phyloP scores from a whole-genome alignment of 306 rosid species.

The Fagus crenata region DNA sequence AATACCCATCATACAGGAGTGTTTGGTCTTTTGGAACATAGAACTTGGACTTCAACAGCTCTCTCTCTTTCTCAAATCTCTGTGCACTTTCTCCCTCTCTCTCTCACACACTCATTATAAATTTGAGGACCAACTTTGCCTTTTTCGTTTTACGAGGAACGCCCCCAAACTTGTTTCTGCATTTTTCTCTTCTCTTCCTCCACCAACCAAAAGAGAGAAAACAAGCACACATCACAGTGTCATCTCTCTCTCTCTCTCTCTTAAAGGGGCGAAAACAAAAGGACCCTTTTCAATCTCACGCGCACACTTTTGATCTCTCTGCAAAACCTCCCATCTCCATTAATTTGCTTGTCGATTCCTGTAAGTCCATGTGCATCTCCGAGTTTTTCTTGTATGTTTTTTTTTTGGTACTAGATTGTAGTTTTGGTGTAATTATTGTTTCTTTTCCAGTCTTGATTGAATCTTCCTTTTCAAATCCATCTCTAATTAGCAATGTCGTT shows the following conservation, averaged over 20 bases:
- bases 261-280: slow-evolving; percentile 21
- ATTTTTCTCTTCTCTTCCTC: not conserved
- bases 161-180: slow-evolving; percentile 25
- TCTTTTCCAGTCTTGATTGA: not conserved
- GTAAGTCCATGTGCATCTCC: slow-evolving; percentile 32
- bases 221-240: not conserved
- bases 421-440: not conserved
- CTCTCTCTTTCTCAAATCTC: slow-evolving; percentile 16
- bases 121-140: slow-evolving; percentile 27
- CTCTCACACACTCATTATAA: slow-evolving; percentile 25
- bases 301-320: slow-evolving; percentile 11
- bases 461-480: not conserved
- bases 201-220: slow-evolving; percentile 26
- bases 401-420: not conserved
- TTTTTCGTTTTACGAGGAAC: slow-evolving; percentile 43
- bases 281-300: not conserved
- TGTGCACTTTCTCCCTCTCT: not conserved
- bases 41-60: slow-evolving; percentile 22
- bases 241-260: slow-evolving; percentile 13
- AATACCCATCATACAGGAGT: not conserved
- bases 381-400: not conserved
- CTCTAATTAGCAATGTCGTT: slow-evolving; percentile 44
- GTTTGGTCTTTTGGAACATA: not conserved
- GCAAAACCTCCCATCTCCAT: slow-evolving; percentile 12
- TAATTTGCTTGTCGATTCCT: slow-evolving; percentile 12